phyloP scores from a whole-genome alignment of 371 early-diverging fungal genomes.

The Rhizopus delemar region DNA sequence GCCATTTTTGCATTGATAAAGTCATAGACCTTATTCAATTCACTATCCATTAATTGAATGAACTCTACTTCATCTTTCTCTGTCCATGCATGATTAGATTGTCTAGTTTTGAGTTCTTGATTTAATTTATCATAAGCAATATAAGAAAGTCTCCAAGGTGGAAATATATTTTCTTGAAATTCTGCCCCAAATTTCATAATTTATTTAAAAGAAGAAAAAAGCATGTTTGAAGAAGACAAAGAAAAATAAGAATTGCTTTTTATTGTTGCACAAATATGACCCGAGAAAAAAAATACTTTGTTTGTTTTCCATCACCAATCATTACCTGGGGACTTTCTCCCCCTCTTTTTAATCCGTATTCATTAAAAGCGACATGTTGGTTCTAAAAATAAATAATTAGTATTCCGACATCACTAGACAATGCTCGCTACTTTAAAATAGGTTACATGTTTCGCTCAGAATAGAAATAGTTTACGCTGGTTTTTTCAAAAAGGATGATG shows the following conservation, averaged over 20 bases:
- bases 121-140: conserved; percentile 91
- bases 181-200: conserved; percentile 51
- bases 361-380: too few species aligned
- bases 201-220: conserved; percentile 8
- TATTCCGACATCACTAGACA: too few species aligned
- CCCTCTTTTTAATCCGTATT: too few species aligned
- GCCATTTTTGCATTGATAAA: conserved; percentile 89
- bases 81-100: conserved; percentile 53
- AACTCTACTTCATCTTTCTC: conserved; percentile 80
- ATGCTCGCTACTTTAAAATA: too few species aligned
- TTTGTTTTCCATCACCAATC: not conserved
- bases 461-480: too few species aligned
- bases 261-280: not conserved
- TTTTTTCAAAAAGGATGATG: too few species aligned
- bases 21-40: conserved; percentile 79
- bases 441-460: too few species aligned
- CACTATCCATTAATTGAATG: conserved; percentile 78
- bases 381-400: too few species aligned
- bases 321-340: too few species aligned
- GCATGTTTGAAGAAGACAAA: conserved; percentile 11
- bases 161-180: conserved; percentile 46
- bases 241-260: conserved; percentile 10
- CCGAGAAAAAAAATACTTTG: not conserved
- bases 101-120: conserved; percentile 69
- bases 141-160: conserved; percentile 87